phyloP scores from a whole-genome alignment of 2,329 filamentous ascomycete genomes.

The Aspergillus fijiensis region DNA sequence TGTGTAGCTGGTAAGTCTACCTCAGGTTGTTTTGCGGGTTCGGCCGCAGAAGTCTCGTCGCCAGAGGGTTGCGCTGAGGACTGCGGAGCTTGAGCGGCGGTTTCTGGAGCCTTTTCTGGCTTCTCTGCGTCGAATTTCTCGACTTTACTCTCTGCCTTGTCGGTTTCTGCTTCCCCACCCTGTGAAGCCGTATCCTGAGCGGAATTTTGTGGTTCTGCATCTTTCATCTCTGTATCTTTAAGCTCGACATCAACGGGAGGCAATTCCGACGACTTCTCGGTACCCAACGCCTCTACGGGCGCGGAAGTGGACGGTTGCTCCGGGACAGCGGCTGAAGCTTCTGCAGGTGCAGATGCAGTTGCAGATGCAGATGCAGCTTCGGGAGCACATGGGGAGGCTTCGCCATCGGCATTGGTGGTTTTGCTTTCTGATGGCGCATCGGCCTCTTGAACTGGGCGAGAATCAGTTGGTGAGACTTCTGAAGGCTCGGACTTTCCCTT shows the following conservation, averaged over 20 bases:
- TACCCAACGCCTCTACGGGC: neutral
- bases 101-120: conserved; percentile 8
- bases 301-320: conserved; percentile 6
- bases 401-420: neutral
- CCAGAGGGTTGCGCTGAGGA: neutral
- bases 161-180: neutral
- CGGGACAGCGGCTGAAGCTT: neutral
- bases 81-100: neutral
- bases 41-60: neutral
- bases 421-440: conserved; percentile 5
- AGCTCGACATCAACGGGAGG: neutral
- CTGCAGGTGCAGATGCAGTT: neutral
- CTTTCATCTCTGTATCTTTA: neutral
- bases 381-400: neutral
- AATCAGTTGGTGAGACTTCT: conserved; percentile 5
- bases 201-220: neutral
- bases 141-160: neutral
- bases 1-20: neutral
- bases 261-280: neutral
- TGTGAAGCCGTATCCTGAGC: neutral
- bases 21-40: conserved; percentile 10
- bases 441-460: neutral
- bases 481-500: conserved; percentile 11
- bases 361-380: neutral
- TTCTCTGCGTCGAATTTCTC: conserved; percentile 1